A percentile compares a stretch with the other conserved stretches of the same genome.
Evolutionary conservation across 257 asterid genomes (phyloP).

Genomic region (Eucommia ulmoides): DNA sequence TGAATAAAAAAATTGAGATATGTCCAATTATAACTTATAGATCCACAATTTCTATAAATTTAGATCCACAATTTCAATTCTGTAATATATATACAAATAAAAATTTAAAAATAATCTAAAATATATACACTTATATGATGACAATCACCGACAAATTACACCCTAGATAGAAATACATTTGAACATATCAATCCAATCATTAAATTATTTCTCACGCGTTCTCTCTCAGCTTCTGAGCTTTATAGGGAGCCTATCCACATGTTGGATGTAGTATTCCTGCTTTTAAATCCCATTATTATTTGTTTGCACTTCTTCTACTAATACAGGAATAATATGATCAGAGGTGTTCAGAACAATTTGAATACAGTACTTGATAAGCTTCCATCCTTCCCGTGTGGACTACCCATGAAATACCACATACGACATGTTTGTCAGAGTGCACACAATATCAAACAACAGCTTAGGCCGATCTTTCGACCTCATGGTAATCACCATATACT

Average conservation of each 20-base stretch:
- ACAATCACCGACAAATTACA: too few species aligned
- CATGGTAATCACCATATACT: slow-evolving; percentile 58
- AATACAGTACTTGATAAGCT: slow-evolving; percentile 54
- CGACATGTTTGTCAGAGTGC: slow-evolving; percentile 79
- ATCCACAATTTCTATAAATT: too few species aligned
- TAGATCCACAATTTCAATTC: too few species aligned
- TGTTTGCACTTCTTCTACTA: neutral
- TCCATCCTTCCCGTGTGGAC: slow-evolving; percentile 57
- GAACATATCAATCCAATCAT: too few species aligned
- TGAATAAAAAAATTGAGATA: too few species aligned
- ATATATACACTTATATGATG: too few species aligned
- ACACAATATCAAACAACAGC: slow-evolving; percentile 62
- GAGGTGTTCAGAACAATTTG: neutral
- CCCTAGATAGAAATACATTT: too few species aligned
- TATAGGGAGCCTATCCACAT: slow-evolving; percentile 66
- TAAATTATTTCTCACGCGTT: too few species aligned
- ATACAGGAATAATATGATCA: neutral
- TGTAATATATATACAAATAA: too few species aligned
- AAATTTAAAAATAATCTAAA: too few species aligned
- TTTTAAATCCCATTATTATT: too few species aligned
- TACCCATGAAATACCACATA: slow-evolving; percentile 74
- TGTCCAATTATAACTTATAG: too few species aligned
- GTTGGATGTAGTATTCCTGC: slow-evolving; percentile 74
- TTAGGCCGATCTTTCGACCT: slow-evolving; percentile 69
- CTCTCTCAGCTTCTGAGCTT: slow-evolving; percentile 76